Conservation (phyloP, 2,329 filamentous ascomycete genomes). For the Eutypa lata region DNA sequence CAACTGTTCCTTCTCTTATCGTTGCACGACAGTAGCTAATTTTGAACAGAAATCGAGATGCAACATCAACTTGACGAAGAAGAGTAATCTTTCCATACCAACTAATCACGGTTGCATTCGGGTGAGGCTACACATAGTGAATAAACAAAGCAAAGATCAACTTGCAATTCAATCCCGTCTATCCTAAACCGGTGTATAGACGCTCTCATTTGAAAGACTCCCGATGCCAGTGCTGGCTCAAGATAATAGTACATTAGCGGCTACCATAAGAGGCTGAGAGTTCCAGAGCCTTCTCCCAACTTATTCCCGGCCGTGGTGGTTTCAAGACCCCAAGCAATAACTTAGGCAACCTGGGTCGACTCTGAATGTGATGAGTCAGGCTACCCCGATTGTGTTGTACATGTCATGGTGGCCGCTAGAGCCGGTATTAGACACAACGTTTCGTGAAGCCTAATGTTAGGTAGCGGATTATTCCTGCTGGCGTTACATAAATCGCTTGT, state of each 20-base stretch:
- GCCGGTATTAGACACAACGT: neutral
- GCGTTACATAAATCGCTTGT: no score
- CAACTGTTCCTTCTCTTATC: slow-evolving; percentile 4
- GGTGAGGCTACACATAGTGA: neutral
- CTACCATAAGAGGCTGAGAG: no score
- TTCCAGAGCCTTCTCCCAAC: no score
- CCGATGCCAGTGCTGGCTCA: no score
- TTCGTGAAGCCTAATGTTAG: neutral
- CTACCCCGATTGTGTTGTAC: neutral
- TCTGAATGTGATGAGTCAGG: neutral
- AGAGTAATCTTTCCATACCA: slow-evolving; percentile 7
- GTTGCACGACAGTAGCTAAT: slow-evolving; percentile 12
- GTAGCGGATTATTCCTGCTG: neutral
- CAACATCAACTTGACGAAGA: slow-evolving; percentile 48
- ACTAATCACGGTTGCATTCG: neutral
- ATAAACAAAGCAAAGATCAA: neutral
- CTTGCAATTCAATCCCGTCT: no score
- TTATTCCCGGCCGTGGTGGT: no score
- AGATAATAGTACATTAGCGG: no score
- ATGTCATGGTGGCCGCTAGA: neutral
- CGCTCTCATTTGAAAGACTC: no score
- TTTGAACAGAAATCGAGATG: slow-evolving; percentile 44
- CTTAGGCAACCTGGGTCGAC: neutral
- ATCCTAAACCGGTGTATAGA: no score
- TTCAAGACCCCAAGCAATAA: neutral